Evolutionary conservation across 2,329 filamentous ascomycete species (phyloP).

Genomic region (Alternaria viburni): DNA sequence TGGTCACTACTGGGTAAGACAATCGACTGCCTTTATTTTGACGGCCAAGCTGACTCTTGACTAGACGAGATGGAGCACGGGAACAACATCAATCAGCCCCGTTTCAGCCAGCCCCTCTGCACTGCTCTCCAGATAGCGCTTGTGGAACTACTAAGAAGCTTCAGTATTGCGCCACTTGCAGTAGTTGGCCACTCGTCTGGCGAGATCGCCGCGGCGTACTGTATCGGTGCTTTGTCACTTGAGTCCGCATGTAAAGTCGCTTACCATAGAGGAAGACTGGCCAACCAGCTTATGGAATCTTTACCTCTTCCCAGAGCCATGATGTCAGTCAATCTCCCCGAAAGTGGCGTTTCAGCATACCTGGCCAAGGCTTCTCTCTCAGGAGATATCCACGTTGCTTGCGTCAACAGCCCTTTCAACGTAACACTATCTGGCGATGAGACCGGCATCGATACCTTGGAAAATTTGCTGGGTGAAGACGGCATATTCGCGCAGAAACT

Average conservation of each 20-base stretch:
- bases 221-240: slow-evolving; percentile 4
- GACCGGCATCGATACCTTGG: background rate
- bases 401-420: slow-evolving; percentile 11
- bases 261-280: background rate
- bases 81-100: slow-evolving; percentile 5
- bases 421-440: slow-evolving; percentile 53
- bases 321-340: background rate
- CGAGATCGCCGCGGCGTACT: slow-evolving; percentile 39
- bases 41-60: background rate
- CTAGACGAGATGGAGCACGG: background rate
- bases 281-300: background rate
- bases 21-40: background rate
- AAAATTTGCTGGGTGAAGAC: background rate
- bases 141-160: slow-evolving; percentile 25
- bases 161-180: slow-evolving; percentile 11
- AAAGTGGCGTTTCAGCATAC: background rate
- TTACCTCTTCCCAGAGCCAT: background rate
- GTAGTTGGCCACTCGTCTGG: slow-evolving; percentile 37
- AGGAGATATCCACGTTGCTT: background rate
- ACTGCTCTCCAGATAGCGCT: slow-evolving; percentile 29
- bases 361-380: background rate
- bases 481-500: background rate
- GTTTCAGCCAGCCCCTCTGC: slow-evolving; percentile 24
- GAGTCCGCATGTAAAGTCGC: background rate
- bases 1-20: background rate